phyloP scores from a whole-genome alignment of 345 rosid species.

The Sapria himalayana region DNA sequence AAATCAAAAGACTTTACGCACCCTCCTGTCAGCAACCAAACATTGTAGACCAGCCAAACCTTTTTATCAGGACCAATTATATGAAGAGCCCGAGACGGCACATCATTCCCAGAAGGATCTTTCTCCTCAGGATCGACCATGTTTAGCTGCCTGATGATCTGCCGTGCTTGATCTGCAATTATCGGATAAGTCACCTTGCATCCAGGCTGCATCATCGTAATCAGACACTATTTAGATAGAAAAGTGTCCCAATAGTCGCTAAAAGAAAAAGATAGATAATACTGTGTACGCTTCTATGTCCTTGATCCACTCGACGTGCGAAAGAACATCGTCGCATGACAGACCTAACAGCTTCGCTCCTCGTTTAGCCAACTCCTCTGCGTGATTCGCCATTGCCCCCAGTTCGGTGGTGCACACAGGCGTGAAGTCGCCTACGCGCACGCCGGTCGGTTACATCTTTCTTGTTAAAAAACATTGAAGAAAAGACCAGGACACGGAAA shows the following conservation, averaged over 20 bases:
- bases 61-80: slow-evolving; percentile 43
- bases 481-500: background rate
- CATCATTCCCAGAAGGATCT: slow-evolving; percentile 15
- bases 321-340: slow-evolving; percentile 49
- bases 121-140: slow-evolving; percentile 60
- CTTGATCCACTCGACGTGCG: slow-evolving; percentile 51
- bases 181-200: slow-evolving; percentile 52
- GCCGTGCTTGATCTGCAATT: slow-evolving; percentile 42
- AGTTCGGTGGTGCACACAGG: slow-evolving; percentile 79
- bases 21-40: no score
- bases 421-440: slow-evolving; percentile 48
- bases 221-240: no score
- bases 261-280: background rate
- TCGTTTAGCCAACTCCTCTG: slow-evolving; percentile 28
- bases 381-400: slow-evolving; percentile 33
- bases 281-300: slow-evolving; percentile 58
- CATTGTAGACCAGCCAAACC: slow-evolving; percentile 12
- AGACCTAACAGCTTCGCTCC: slow-evolving; percentile 60
- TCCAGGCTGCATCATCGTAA: slow-evolving; percentile 22
- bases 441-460: background rate
- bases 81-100: slow-evolving; percentile 62
- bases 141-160: slow-evolving; percentile 41
- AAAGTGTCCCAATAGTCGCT: no score
- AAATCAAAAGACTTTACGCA: background rate
- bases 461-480: background rate